phyloP scores from a whole-genome alignment of 2,329 filamentous ascomycete species.

The Rachicladosporium sp. region DNA sequence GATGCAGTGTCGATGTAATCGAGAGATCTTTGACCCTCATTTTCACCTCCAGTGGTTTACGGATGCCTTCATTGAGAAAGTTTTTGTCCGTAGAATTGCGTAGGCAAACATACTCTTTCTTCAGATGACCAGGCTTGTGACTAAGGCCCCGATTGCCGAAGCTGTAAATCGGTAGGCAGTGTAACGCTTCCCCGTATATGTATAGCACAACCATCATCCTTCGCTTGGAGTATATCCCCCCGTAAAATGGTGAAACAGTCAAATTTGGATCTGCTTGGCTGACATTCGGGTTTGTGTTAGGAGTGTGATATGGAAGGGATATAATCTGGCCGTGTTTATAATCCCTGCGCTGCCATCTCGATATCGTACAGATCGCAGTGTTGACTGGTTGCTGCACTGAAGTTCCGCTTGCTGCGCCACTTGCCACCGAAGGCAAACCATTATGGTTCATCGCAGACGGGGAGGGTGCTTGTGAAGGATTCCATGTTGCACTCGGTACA shows the following conservation, averaged over 20 bases:
- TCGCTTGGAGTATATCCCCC: constrained; percentile 8
- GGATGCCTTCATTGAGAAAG: constrained; percentile 4
- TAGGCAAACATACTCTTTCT: constrained; percentile 7
- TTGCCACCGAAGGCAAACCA: too few species aligned
- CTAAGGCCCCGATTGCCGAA: constrained; percentile 3
- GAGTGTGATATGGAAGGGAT: constrained; percentile 8
- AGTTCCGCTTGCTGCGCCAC: too few species aligned
- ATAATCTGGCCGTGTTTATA: constrained; percentile 9
- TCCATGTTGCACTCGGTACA: too few species aligned
- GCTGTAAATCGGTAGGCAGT: constrained; percentile 9
- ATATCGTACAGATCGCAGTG: too few species aligned
- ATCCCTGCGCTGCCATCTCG: too few species aligned
- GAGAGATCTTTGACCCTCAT: background rate
- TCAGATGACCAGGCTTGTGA: constrained; percentile 2
- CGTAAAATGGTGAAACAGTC: background rate
- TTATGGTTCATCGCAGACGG: too few species aligned
- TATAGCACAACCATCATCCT: constrained; percentile 11
- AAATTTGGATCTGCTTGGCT: background rate
- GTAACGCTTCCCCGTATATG: constrained; percentile 6
- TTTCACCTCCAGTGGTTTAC: constrained; percentile 1
- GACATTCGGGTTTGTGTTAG: constrained; percentile 10
- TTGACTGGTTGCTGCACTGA: too few species aligned
- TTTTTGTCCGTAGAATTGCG: constrained; percentile 1
- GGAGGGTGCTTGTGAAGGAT: too few species aligned
- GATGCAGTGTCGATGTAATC: constrained; percentile 4